These are phyloP conservation scores for Starmerella geochares DNA, from an alignment of 805 yeast genomes.

Conservation along the genomic window DNA sequence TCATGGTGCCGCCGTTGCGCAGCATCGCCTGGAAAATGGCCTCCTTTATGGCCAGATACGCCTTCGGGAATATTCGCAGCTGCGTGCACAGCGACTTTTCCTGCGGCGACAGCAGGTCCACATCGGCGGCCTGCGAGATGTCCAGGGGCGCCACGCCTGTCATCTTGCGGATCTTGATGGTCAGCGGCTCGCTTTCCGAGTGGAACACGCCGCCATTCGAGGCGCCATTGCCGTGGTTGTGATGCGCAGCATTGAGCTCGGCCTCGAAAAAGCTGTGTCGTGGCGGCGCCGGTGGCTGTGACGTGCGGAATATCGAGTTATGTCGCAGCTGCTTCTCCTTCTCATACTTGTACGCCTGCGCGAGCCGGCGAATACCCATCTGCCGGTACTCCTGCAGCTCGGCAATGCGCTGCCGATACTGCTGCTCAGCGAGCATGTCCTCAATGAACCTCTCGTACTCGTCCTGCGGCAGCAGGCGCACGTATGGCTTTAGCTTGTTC, in stretches of 20 bases:
- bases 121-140: conserved; percentile 60
- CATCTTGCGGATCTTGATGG: conserved; percentile 29
- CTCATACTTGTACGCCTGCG: conserved; percentile 75
- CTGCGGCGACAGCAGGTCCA: conserved; percentile 69
- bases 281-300: conserved; percentile 19
- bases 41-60: conserved; percentile 86
- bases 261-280: conserved; percentile 22
- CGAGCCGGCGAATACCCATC: conserved; percentile 75
- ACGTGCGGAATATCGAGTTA: conserved; percentile 35
- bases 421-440: conserved; percentile 67
- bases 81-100: conserved; percentile 80
- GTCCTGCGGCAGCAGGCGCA: conserved; percentile 64
- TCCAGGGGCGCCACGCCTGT: conserved; percentile 32
- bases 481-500: conserved; percentile 67
- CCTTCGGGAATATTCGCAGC: conserved; percentile 79
- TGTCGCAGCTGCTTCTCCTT: conserved; percentile 69
- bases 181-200: conserved; percentile 20
- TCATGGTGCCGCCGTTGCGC: conserved; percentile 71
- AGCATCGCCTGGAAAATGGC: conserved; percentile 77
- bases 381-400: conserved; percentile 90
- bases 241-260: conserved; percentile 8
- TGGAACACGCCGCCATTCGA: conserved; percentile 5
- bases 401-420: conserved; percentile 67
- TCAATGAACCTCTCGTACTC: conserved; percentile 70
- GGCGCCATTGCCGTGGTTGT: conserved; percentile 12